Base-by-base conservation (phyloP, 148 eudicot genomes). In the Rhododendron griersonianum region DNA sequence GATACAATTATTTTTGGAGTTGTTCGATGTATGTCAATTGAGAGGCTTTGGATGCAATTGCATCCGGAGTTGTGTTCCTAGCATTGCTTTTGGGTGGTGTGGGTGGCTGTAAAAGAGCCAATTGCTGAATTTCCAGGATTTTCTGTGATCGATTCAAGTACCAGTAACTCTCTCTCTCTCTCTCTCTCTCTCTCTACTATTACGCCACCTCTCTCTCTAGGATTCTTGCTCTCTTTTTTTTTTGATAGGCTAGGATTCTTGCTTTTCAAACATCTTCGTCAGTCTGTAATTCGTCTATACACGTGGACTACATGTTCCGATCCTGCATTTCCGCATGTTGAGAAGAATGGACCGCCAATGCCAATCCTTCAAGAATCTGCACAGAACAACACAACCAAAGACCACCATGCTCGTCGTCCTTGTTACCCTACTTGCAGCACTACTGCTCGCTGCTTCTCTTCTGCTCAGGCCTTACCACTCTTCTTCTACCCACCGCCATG, bases 341-440 rank as follows among this genome's bases (percentile, higher is more conserved):
- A 11, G 18, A 30, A 30, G 50, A 41, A 77, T 77, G 80, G 80
- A 77, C 13, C 21, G 80, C 80, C 47, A 8, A 77, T 19, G 51
- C 80, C 47, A 19, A 77, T 39, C 51, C 51, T 73, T 15, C 81
- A 78, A 39, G 50, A 79, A 45, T 47, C 57, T 47, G 55, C n/a
- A 79, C 11, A 79, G 30, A 79, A 11, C 35, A 79, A 11, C 35
- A 55, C 81, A 45, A 23, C 30, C 48, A 73, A 73, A 73, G 55
- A n/a, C 55, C 44, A 51, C 67, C 18, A 57, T 79, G n/a, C 75
- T 71, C 9, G 33, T 53, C 80, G 74, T 57, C 86, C 61, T 23
- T 25, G 81, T 86, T 85, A 85, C 80, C 18, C 28, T 91, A 28
- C 53, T 88, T 85, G 30, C 50, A 47, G 50, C 89, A 25, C 1